A percentile compares a stretch with the other conserved stretches of the same genome.
Conservation (phyloP, 139 green algal species). For the Spirogloea muscicola region DNA sequence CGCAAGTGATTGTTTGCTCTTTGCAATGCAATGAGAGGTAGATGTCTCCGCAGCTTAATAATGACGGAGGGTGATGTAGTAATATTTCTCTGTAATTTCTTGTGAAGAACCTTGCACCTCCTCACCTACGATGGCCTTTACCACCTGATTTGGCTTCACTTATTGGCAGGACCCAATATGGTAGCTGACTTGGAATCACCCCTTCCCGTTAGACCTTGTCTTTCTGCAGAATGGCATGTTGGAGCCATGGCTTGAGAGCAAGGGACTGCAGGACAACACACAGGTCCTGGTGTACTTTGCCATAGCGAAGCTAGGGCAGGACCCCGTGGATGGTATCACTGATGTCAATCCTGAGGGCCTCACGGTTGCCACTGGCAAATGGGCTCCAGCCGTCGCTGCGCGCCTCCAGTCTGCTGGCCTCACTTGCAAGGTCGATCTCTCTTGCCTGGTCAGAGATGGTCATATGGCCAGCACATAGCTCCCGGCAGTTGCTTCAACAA, state of each 20-base stretch:
- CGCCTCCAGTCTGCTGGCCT: constrained; percentile 73
- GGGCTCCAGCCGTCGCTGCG: constrained; percentile 73
- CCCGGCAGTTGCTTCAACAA: no score
- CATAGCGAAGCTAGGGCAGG: constrained; percentile 89
- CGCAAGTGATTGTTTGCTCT: no score
- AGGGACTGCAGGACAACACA: constrained; percentile 78
- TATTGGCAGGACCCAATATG: background rate
- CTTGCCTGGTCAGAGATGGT: no score
- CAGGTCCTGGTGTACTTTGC: constrained; percentile 96
- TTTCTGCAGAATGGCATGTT: constrained; percentile 99
- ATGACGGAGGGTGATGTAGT: background rate
- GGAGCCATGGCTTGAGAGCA: constrained; percentile 62
- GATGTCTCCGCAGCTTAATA: background rate
- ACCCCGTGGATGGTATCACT: constrained; percentile 84
- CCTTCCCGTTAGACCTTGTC: constrained; percentile 89
- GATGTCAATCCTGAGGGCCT: constrained; percentile 94
- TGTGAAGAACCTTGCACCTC: background rate
- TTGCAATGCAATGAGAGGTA: no score
- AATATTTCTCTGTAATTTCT: background rate
- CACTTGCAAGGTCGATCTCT: constrained; percentile 91
- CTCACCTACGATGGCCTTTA: background rate
- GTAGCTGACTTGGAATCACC: no score
- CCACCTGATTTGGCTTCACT: no score
- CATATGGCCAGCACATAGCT: no score
- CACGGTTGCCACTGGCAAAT: constrained; percentile 79